Conservation (phyloP, 1,284 basidiomycete species). For the Cerrena zonata region DNA sequence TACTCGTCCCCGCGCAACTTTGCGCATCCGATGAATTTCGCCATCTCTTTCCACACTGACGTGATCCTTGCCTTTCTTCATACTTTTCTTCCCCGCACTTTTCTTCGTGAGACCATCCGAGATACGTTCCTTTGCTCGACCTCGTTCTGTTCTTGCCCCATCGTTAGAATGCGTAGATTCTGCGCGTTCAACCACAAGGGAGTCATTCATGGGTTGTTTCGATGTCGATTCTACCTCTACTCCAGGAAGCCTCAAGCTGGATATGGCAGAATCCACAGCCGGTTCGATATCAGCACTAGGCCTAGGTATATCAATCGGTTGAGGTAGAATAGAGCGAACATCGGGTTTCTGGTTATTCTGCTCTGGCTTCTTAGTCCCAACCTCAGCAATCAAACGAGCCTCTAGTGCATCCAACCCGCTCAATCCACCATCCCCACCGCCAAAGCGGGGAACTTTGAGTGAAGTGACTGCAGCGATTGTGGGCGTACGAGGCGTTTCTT, state of each 20-base stretch:
- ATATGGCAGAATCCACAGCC: constrained; percentile 66
- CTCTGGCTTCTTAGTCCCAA: constrained; percentile 55
- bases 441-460: constrained; percentile 29
- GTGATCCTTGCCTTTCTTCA: constrained; percentile 13
- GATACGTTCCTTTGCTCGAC: constrained; percentile 28
- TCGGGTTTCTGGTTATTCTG: constrained; percentile 32
- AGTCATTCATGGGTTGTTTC: not conserved
- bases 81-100: constrained; percentile 16
- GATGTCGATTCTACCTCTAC: constrained; percentile 9
- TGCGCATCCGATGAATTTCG: constrained; percentile 36
- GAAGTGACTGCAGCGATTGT: constrained; percentile 44
- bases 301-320: constrained; percentile 38
- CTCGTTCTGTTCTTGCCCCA: constrained; percentile 16
- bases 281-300: constrained; percentile 22
- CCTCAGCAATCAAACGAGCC: constrained; percentile 53
- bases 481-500: constrained; percentile 44
- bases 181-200: constrained; percentile 16
- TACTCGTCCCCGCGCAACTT: constrained; percentile 62
- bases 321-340: constrained; percentile 39
- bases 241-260: constrained; percentile 65
- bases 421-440: constrained; percentile 9
- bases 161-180: constrained; percentile 8
- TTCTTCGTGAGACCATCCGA: constrained; percentile 16
- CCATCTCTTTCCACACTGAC: constrained; percentile 19
- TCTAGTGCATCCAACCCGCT: constrained; percentile 63